Conservation (phyloP, 2,329 filamentous ascomycete species). For the Neocucurbitaria cava region DNA sequence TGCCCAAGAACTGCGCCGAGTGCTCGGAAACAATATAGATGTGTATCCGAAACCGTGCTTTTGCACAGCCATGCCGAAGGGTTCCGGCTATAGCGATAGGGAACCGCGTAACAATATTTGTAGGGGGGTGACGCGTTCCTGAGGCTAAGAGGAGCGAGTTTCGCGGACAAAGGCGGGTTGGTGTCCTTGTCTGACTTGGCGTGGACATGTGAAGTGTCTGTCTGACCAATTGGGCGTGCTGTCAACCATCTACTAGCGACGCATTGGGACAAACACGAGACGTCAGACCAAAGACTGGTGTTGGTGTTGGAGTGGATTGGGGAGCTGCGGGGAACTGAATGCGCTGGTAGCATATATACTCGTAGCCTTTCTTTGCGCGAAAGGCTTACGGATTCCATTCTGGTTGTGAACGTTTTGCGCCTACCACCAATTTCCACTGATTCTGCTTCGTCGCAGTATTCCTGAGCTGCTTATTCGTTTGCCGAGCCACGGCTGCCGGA, state of each 20-base stretch:
- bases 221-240: neutral
- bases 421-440: neutral
- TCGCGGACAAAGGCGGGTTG: neutral
- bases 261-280: neutral
- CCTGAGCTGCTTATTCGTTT: conserved; percentile 8
- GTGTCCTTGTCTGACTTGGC: neutral
- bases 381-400: neutral
- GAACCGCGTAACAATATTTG: neutral
- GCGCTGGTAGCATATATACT: neutral
- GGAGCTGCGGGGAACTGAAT: neutral
- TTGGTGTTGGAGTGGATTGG: neutral
- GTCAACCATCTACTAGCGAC: neutral
- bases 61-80: neutral
- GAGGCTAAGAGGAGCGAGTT: neutral
- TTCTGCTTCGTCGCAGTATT: conserved; percentile 5
- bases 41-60: neutral
- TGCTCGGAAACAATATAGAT: neutral
- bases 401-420: neutral
- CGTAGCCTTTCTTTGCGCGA: neutral
- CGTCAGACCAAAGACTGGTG: neutral
- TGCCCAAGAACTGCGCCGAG: neutral
- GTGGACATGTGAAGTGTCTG: neutral
- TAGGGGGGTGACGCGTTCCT: neutral
- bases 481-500: conserved; percentile 9
- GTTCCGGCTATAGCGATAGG: neutral